Evolutionary conservation across 306 rosid genomes (phyloP), one percentile per base, ranked within the genome.

Genomic region (Casuarina glauca): DNA sequence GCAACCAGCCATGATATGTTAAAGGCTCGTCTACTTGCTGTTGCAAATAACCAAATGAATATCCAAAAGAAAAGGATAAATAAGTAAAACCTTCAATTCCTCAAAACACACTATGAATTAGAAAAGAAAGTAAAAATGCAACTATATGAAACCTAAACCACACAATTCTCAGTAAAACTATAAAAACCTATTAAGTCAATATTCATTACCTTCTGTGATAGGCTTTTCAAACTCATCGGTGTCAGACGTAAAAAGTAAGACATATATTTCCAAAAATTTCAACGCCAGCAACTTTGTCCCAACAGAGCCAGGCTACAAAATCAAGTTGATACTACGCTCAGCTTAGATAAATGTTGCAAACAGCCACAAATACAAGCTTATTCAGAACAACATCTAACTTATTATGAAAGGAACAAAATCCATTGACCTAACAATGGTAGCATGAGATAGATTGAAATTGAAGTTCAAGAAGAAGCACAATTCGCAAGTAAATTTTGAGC

Each of bases 211-310:
- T 92, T 88, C 92, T 64, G 85, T 78, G 50, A 67, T 58, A 74
- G 86, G 74, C 76, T 89, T 85, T 74, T 89, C 97, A 70, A 89
- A 68, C 78, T 86, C 91, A 86, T 68, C 74, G 71, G 45, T 45
- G 58, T 95, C 93, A 26, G 93, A 79, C 46, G 99, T 86, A 81
- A 93, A 93, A 69, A 89, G 86, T 77, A 91, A 82, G 72, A 93
- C 91, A 85, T 87, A 83, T n/a, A 89, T 85, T 87, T 95, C 99
- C 91, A 93, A 76, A 84, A 90, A 93, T 84, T 95, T 95, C 88
- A 95, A 86, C 9, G 96, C 99, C 77, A 89, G 84, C 89, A 95
- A 73, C 87, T 85, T 93, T 70, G 77, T 75, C 88, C 87, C 96
- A 36, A 82, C 87, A 71, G 88, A 84, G 66, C 93, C 97, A 75